These are phyloP conservation scores for Pythium rishiriense DNA, from an alignment of 352 stramenopile genomes.

Conservation along the genomic window DNA sequence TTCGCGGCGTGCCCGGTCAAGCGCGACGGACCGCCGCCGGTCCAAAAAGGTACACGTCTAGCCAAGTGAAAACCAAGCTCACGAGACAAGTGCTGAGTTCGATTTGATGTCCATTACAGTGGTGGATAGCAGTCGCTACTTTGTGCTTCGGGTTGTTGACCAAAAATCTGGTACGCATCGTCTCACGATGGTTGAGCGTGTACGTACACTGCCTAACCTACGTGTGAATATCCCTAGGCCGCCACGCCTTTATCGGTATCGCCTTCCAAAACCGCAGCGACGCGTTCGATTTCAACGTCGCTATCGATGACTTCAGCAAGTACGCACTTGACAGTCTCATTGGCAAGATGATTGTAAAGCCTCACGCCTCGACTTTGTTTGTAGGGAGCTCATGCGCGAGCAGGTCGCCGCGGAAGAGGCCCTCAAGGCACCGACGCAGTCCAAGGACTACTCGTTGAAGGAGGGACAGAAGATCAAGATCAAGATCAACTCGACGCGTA, in stretches of 20 bases:
- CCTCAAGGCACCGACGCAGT: conserved; percentile 30
- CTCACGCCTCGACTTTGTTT: conserved; percentile 7
- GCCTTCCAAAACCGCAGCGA: conserved; percentile 94
- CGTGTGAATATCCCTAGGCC: conserved; percentile 49
- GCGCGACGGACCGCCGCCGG: conserved; percentile 50
- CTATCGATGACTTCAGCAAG: conserved; percentile 89
- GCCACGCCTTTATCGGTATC: conserved; percentile 93
- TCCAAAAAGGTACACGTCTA: conserved; percentile 79
- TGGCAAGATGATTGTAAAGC: too few species aligned
- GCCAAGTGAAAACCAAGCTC: too few species aligned
- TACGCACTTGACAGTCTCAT: conserved; percentile 23
- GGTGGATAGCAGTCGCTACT: conserved; percentile 93
- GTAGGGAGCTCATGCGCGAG: conserved; percentile 61
- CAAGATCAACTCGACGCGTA: conserved; percentile 66
- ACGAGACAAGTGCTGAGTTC: too few species aligned
- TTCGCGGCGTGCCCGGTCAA: conserved; percentile 70
- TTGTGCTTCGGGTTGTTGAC: conserved; percentile 92
- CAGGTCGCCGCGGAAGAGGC: conserved; percentile 42
- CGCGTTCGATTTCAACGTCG: conserved; percentile 95
- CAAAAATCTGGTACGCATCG: conserved; percentile 52
- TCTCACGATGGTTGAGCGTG: too few species aligned
- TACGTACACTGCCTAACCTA: too few species aligned
- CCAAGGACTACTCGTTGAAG: conserved; percentile 92
- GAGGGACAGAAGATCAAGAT: conserved; percentile 92
- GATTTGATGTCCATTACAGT: conserved; percentile 34